Conservation (phyloP, 805 yeast species). For the Hermanozyma aechmeae region DNA sequence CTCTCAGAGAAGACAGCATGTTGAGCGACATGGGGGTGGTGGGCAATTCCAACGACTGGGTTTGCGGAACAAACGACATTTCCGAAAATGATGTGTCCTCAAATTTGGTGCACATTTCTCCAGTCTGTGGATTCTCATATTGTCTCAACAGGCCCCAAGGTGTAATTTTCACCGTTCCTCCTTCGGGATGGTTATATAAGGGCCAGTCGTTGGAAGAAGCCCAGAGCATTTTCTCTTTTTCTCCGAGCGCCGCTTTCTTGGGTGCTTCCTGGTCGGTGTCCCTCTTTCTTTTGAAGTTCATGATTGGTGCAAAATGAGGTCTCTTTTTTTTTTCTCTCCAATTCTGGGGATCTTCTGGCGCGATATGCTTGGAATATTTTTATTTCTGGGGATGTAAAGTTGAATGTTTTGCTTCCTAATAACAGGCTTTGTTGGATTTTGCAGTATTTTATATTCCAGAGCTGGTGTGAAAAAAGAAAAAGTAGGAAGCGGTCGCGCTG, state of each 20-base stretch:
- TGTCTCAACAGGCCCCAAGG: constrained; percentile 55
- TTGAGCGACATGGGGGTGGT: constrained; percentile 12
- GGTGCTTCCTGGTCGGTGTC: background rate
- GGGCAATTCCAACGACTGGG: constrained; percentile 10
- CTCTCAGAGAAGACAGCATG: constrained; percentile 1
- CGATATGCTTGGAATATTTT: no score
- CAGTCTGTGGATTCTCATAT: constrained; percentile 29
- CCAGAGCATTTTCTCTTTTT: background rate
- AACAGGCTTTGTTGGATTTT: no score
- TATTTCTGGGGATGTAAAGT: no score
- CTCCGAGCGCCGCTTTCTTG: background rate
- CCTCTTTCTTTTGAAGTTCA: background rate
- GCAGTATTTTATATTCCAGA: no score
- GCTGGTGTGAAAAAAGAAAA: no score
- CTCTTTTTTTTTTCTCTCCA: no score
- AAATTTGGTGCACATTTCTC: constrained; percentile 37
- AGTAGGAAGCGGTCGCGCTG: no score
- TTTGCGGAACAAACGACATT: constrained; percentile 8
- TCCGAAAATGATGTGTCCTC: constrained; percentile 30
- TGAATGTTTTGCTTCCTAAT: no score
- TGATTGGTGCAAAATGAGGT: no score
- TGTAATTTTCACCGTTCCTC: constrained; percentile 51
- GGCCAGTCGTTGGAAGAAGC: constrained; percentile 46
- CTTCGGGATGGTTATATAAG: constrained; percentile 50
- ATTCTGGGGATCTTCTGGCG: no score